These are phyloP conservation scores for Brassica incana DNA, from an alignment of 345 rosid genomes.

Conservation along the genomic window DNA sequence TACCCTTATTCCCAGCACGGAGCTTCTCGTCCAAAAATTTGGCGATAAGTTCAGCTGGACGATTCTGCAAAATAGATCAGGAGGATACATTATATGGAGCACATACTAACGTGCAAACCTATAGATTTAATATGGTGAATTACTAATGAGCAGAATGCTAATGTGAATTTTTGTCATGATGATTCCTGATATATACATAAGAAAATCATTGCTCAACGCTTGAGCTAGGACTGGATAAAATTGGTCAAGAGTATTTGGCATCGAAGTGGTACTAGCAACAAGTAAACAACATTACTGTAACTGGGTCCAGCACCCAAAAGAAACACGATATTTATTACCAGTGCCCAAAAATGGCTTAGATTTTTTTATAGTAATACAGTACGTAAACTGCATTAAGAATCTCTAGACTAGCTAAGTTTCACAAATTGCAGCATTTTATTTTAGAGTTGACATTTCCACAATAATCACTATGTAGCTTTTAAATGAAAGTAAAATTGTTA, in stretches of 20 bases:
- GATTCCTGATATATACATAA: neutral
- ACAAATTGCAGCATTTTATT: neutral
- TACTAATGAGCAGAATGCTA: slow-evolving; percentile 7
- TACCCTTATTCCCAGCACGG: slow-evolving; percentile 99
- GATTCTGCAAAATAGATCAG: slow-evolving; percentile 61
- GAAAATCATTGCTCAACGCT: neutral
- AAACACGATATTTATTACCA: neutral
- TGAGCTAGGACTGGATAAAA: neutral
- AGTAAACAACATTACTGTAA: slow-evolving; percentile 9
- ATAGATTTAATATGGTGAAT: neutral
- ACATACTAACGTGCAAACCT: neutral
- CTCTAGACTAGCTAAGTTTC: neutral
- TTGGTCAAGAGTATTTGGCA: neutral
- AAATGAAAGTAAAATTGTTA: neutral
- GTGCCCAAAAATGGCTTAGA: neutral
- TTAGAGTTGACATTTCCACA: slow-evolving; percentile 17
- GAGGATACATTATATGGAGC: neutral
- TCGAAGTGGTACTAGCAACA: neutral
- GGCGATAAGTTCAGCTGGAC: slow-evolving; percentile 96
- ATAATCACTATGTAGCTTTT: neutral
- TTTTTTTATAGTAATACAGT: neutral
- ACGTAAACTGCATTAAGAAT: neutral
- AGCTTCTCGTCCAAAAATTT: slow-evolving; percentile 98
- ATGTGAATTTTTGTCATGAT: neutral
- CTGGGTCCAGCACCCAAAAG: neutral